Evolutionary conservation across 768 basidiomycete genomes (phyloP).

Genomic region (Grammothele lineata): DNA sequence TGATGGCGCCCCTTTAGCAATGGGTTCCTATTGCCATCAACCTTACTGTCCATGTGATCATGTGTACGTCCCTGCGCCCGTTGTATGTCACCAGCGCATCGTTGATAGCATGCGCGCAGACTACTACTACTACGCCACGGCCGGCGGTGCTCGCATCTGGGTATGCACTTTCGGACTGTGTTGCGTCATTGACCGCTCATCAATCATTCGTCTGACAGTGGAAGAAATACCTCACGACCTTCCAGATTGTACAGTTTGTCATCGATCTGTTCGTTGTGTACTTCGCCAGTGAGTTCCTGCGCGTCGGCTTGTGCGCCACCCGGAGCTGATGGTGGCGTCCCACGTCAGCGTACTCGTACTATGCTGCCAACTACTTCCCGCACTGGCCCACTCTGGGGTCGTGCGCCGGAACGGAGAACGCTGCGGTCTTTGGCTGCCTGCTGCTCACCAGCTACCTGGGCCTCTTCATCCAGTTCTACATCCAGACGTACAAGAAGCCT

Average conservation of each 20-base stretch:
- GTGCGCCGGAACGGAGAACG: constrained; percentile 85
- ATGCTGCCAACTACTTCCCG: constrained; percentile 55
- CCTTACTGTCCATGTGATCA: constrained; percentile 90
- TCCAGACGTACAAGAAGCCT: constrained; percentile 78
- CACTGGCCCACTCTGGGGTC: constrained; percentile 67
- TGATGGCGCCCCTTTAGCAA: constrained; percentile 50
- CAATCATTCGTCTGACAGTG: constrained; percentile 50
- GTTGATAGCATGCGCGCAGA: constrained; percentile 42
- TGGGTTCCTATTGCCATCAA: constrained; percentile 95
- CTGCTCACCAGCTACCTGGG: constrained; percentile 88
- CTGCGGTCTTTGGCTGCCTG: constrained; percentile 85
- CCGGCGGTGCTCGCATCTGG: constrained; percentile 96
- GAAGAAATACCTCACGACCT: constrained; percentile 96
- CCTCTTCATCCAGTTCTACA: constrained; percentile 95
- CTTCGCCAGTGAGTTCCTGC: constrained; percentile 73
- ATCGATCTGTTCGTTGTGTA: constrained; percentile 90
- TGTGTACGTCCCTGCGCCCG: constrained; percentile 76
- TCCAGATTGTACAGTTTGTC: constrained; percentile 97
- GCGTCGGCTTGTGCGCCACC: no score
- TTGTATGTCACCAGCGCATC: no score
- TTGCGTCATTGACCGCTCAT: not conserved
- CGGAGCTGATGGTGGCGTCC: no score
- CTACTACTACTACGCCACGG: constrained; percentile 99
- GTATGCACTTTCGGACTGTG: constrained; percentile 41
- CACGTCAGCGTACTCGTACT: constrained; percentile 72